Evolutionary conservation across 176 grass and related monocot genomes (phyloP).

Genomic region (Rhipidocladum racemiflorum): DNA sequence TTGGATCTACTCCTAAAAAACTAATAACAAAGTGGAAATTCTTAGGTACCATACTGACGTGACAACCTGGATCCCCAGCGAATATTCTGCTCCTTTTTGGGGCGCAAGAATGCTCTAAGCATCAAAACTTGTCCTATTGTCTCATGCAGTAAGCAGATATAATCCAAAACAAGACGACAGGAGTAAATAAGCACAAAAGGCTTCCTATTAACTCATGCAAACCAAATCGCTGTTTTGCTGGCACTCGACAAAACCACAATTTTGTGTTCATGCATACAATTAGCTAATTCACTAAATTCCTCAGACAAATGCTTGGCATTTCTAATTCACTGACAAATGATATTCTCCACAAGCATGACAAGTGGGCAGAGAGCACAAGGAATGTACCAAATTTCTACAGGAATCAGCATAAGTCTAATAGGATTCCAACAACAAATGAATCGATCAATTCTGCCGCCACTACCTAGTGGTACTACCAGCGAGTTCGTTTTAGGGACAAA

Average conservation of each 20-base stretch:
- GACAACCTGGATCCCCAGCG: background rate
- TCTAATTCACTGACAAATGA: background rate
- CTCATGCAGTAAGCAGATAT: background rate
- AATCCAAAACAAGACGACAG: background rate
- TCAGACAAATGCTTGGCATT: background rate
- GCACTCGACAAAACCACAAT: background rate
- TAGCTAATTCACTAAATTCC: background rate
- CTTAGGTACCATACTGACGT: background rate
- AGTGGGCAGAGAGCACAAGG: constrained; percentile 12
- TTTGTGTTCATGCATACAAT: no score
- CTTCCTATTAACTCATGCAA: background rate
- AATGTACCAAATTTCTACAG: background rate
- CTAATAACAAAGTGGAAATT: background rate
- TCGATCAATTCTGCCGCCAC: background rate
- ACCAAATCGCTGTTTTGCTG: background rate
- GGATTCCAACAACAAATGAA: constrained; percentile 4
- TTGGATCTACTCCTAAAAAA: background rate
- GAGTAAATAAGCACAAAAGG: background rate
- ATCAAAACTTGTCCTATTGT: background rate
- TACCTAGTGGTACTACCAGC: background rate
- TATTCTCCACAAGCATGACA: background rate
- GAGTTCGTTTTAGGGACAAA: background rate
- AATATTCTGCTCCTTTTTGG: background rate
- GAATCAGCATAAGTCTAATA: constrained; percentile 19
- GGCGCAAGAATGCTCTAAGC: background rate